Percentiles rank a stretch among this genome's conserved stretches.
These are phyloP conservation scores for Trametes cinnabarina DNA, from an alignment of 768 basidiomycete genomes.

Conservation along the genomic window DNA sequence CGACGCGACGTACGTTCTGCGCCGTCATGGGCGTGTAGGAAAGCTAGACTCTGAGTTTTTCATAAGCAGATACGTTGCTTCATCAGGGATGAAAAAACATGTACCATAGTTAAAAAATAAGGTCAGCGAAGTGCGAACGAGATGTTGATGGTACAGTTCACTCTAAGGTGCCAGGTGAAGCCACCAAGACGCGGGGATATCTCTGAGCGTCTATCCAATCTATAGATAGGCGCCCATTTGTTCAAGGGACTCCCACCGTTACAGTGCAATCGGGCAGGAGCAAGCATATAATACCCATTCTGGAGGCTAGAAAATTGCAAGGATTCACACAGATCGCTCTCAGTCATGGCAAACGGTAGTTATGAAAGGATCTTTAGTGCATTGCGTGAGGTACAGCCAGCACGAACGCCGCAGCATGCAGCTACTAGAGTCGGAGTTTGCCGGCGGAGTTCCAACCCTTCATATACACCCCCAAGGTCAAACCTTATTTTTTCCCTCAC, in stretches of 20 bases:
- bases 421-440: slow-evolving; percentile 32
- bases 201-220: background rate
- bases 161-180: background rate
- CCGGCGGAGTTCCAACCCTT: slow-evolving; percentile 58
- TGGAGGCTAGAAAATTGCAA: too few relatives aligned
- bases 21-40: slow-evolving; percentile 69
- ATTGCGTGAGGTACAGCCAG: too few relatives aligned
- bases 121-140: too few relatives aligned
- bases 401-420: background rate
- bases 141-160: too few relatives aligned
- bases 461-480: slow-evolving; percentile 29
- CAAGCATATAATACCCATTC: too few relatives aligned
- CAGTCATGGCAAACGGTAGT: too few relatives aligned
- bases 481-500: slow-evolving; percentile 63
- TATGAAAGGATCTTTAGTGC: too few relatives aligned
- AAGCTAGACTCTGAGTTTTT: slow-evolving; percentile 61
- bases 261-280: too few relatives aligned
- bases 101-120: too few relatives aligned
- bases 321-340: too few relatives aligned
- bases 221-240: background rate
- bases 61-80: background rate
- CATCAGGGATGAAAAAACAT: background rate
- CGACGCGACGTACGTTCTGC: slow-evolving; percentile 60
- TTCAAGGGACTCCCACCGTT: too few relatives aligned
- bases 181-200: background rate